Base-by-base conservation (phyloP, 768 basidiomycete genomes). In the Suillus ampliporus region DNA sequence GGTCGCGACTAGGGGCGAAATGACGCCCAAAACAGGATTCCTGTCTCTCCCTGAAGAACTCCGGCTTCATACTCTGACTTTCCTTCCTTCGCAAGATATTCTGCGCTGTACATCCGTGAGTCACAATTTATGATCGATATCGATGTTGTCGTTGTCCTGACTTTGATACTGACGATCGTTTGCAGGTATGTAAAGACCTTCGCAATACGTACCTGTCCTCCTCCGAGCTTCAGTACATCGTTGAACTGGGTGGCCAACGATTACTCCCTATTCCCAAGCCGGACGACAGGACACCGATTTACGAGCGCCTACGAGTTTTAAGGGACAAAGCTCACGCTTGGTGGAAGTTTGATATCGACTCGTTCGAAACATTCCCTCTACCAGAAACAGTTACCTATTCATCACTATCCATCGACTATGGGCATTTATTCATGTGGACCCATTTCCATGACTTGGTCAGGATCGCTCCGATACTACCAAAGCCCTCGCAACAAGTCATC, bases 171-270 rank as follows among this genome's bases (percentile, higher is more conserved):
- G 50, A 51, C 17, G 17, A 6, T 10, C 5, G 34, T 34, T 19
- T 10, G 10, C 10, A 51, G 50, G 31, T 35, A 35, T 52, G 51
- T 8, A 52, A n/a, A 7, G 34, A 19, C 17, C 31, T 52, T 52
- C 34, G 7, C 6, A 19, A 35, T n/a, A 34, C 6, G 3, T 52
- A 52, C 51, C 5, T 35, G 3, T 52, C n/a, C 34, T 52, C 34
- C 13, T 52, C 50, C 19, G 50, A 52, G n/a, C 50, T 52, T 52
- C 50, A 52, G 11, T 52, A 52, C 19, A 34, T 52, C 2, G 50
- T 34, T 34, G 50, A 52, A 34, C 50, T 52, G 5, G 31, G 31
- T n/a, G 50, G 50, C n/a, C 50, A 52, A 31, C 50, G n/a, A 19
- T 26, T 52, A 31, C 50, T 52, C 10, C 50, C 31, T 34, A 11